Evolutionary conservation across 2,329 filamentous ascomycete genomes (phyloP), one percentile per base, ranked within the genome.

Genomic region (Colletotrichum sp.): DNA sequence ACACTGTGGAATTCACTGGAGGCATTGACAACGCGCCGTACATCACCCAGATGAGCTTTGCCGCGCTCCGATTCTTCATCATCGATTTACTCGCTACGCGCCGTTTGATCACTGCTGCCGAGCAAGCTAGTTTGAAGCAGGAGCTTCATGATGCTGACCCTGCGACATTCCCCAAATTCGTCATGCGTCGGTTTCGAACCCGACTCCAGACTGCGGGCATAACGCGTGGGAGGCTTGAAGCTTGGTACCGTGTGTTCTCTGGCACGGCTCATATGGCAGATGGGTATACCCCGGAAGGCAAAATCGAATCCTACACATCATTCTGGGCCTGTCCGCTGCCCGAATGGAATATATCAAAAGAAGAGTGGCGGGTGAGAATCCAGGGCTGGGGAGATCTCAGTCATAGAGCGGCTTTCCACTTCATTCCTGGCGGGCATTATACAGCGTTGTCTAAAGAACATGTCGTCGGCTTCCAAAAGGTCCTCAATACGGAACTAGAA

Each of bases 21-120:
- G 66, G 66, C n/a, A 62, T 69, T 12, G 55, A 69, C 55, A 69
- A 69, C 29, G 66, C 66, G 27, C 66, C 66, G 57, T 21, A 69
- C 36, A 69, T 69, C 57, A 7, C 24, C n/a, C 57, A 69, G 33
- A 69, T 69, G 66, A 69, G 66, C 38, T 69, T 69, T 21, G 36
- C 66, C 15, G 24, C 66, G 16, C 66, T 69, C 27, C 55, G 66
- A n/a, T 69, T 69, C 11, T 69, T 69, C 33, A 69, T 69, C 43
- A 13, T 69, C 57, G 66, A 69, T n/a, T 36, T 69, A 27, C 57
- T 69, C 24, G 13, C 57, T 9, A 51, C 66, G 27, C 31, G 66
- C 12, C 66, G 57, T 9, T 38, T 69, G 18, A 62, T 69, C 8
- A 62, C 66, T 9, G 15, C 47, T 18, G 12, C 21, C 31, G 51